Base-by-base conservation (phyloP, 1,139 yeast genomes). In the Zygoascus hellenicus region DNA sequence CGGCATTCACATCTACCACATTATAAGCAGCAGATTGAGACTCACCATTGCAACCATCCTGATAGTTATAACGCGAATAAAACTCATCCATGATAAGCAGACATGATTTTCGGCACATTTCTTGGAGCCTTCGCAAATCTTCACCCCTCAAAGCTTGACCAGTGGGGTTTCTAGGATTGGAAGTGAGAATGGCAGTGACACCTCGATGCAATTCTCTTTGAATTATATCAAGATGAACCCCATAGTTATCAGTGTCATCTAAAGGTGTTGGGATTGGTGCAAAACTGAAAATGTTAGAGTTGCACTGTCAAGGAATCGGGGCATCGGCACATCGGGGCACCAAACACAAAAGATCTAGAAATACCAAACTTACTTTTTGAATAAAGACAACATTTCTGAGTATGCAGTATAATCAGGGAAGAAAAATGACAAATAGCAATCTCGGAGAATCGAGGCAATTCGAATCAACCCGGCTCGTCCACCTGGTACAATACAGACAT, bases 371-470 rank as follows among this genome's bases (percentile, higher is more conserved):
- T 42, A 52, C 62, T 80, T 80, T 67, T 80, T 80, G 67, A 80
- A 80, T 47, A 79, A 69, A 11, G 83, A 77, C 57, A 80, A 68
- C 84, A 80, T 80, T 62, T 80, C 86, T n/a, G 86, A 82, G 58
- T 80, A 80, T 3, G 86, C 86, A 22, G 86, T 80, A 59, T 80
- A 80, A 61, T 80, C 86, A 3, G 86, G 86, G 56, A 80, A 69
- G 62, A 80, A 80, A 62, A 79, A 80, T 15, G 82, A 76, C 49
- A 80, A 65, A 59, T 80, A 80, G 58, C 84, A 70, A 61, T 80
- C 84, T 49, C 77, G 70, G 50, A 80, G 72, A 53, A 80, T 78
- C 10, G 84, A 78, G 22, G 86, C 86, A 55, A 80, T 80, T 62
- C 86, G 72, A 19, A 82, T 80, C 54, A 80, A 66, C 0, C 85